Evolutionary conservation across 352 stramenopile species (phyloP).

Genomic region (Globisporangium radiosum): DNA sequence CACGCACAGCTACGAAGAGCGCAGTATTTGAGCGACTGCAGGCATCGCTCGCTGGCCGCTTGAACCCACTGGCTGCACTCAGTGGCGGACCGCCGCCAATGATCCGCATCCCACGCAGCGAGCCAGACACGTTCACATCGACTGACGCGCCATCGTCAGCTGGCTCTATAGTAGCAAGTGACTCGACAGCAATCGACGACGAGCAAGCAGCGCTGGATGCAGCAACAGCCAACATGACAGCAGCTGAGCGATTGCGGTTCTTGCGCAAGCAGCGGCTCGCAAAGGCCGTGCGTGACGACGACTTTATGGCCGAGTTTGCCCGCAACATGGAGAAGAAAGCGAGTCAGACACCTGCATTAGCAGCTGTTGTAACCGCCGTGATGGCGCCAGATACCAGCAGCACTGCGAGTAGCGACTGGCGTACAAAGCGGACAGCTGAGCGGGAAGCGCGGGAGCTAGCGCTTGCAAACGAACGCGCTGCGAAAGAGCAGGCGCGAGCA

Average conservation of each 20-base stretch:
- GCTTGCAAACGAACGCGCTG: conserved; percentile 1
- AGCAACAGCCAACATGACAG: conserved; percentile 46
- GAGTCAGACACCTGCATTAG: conserved; percentile 17
- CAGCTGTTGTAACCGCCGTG: conserved; percentile 8
- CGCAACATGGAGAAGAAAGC: conserved; percentile 69
- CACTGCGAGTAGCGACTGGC: conserved; percentile 4
- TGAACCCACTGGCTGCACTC: conserved; percentile 17
- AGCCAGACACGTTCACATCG: not conserved
- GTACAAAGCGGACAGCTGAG: conserved; percentile 10
- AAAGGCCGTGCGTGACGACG: conserved; percentile 38
- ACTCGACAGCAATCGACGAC: not conserved
- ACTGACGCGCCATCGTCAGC: too few species aligned
- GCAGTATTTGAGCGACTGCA: conserved; percentile 46
- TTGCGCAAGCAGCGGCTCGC: conserved; percentile 48
- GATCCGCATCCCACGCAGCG: conserved; percentile 19
- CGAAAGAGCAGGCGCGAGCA: not conserved
- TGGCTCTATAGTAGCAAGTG: not conserved
- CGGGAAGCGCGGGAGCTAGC: conserved; percentile 1
- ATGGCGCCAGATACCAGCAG: conserved; percentile 15
- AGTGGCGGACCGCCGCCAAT: conserved; percentile 22
- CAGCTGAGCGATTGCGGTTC: conserved; percentile 53
- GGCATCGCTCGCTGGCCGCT: conserved; percentile 38
- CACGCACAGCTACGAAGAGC: conserved; percentile 13
- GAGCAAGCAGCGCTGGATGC: conserved; percentile 38
- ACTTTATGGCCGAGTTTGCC: conserved; percentile 63